A percentile compares a stretch with the other conserved stretches of the same genome.
phyloP scores from a whole-genome alignment of 2,329 filamentous ascomycete species.

The Stagonosporopsis rhizophila region DNA sequence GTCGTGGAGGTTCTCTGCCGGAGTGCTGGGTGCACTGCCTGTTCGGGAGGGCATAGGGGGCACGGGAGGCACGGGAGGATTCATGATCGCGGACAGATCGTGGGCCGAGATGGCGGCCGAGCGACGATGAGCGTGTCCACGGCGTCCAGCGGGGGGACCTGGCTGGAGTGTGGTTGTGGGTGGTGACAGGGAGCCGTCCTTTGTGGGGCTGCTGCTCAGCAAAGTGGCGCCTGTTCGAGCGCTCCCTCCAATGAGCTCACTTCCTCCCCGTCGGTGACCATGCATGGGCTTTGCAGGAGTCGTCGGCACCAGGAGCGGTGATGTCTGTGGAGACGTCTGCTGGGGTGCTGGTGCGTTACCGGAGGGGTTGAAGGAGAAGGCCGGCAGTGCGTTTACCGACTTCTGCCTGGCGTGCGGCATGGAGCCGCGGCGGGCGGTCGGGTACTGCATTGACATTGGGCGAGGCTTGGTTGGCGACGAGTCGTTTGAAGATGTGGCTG shows the following conservation, averaged over 20 bases:
- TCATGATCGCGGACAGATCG: conserved; percentile 75
- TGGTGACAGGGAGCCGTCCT: conserved; percentile 65
- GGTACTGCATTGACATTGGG: conserved; percentile 50
- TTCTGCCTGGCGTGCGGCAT: conserved; percentile 48
- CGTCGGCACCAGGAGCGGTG: conserved; percentile 47
- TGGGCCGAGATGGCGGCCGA: conserved; percentile 84
- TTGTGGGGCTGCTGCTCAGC: conserved; percentile 75
- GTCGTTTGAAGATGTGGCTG: conserved; percentile 35
- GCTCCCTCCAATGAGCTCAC: conserved; percentile 85
- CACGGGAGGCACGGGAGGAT: conserved; percentile 63
- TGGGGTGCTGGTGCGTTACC: conserved; percentile 43
- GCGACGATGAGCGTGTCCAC: conserved; percentile 80
- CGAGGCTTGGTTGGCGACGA: conserved; percentile 45
- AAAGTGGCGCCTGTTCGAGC: conserved; percentile 58
- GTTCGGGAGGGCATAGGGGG: conserved; percentile 62
- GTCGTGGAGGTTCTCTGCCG: conserved; percentile 57
- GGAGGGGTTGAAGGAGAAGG: conserved; percentile 59
- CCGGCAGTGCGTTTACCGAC: conserved; percentile 54
- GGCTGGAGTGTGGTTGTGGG: conserved; percentile 59
- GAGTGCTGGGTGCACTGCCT: conserved; percentile 71
- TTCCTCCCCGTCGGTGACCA: conserved; percentile 75
- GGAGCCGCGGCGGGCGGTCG: conserved; percentile 43
- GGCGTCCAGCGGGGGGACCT: conserved; percentile 61
- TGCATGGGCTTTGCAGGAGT: conserved; percentile 64
- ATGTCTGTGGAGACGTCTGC: conserved; percentile 47